These are phyloP conservation scores for Crithidia bombi DNA, from an alignment of 208 protist genomes.

Conservation along the genomic window DNA sequence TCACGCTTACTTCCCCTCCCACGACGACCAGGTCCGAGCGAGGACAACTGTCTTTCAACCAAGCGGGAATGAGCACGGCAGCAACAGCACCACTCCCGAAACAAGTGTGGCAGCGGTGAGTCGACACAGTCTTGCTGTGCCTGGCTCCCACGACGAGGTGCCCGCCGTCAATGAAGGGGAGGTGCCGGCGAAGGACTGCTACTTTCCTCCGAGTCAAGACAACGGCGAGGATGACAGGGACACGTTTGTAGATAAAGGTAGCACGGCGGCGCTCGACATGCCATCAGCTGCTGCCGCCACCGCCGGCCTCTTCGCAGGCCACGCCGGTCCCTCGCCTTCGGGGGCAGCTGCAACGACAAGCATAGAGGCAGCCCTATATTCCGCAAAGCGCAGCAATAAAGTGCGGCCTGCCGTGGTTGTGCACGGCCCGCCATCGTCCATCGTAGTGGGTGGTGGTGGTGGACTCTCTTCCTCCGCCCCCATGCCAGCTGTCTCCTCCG, in stretches of 20 bases:
- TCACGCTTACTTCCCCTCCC: conserved; percentile 48
- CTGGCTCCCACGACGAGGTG: background rate
- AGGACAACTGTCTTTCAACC: conserved; percentile 31
- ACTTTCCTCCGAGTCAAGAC: conserved; percentile 22
- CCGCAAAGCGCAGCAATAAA: conserved; percentile 6
- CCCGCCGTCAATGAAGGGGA: conserved; percentile 2
- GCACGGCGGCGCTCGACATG: conserved; percentile 26
- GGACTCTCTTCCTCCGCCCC: background rate
- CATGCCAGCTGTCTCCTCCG: background rate
- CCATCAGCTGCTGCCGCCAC: background rate
- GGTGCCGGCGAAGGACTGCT: conserved; percentile 22
- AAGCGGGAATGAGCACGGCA: conserved; percentile 4
- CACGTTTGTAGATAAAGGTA: conserved; percentile 91
- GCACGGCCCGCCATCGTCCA: conserved; percentile 12
- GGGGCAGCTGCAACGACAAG: background rate
- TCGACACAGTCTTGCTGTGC: background rate
- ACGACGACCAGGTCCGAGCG: conserved; percentile 47
- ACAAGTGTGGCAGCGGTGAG: conserved; percentile 7
- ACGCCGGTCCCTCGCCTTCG: background rate
- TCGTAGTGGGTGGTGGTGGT: background rate
- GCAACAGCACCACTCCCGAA: conserved; percentile 7
- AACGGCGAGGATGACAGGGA: conserved; percentile 74
- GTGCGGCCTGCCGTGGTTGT: conserved; percentile 13
- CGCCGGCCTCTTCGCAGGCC: background rate
- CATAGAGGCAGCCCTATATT: background rate